A percentile compares a stretch with the other conserved stretches of the same genome.
phyloP scores from a whole-genome alignment of 306 rosid genomes.

The Prunus mongolica region DNA sequence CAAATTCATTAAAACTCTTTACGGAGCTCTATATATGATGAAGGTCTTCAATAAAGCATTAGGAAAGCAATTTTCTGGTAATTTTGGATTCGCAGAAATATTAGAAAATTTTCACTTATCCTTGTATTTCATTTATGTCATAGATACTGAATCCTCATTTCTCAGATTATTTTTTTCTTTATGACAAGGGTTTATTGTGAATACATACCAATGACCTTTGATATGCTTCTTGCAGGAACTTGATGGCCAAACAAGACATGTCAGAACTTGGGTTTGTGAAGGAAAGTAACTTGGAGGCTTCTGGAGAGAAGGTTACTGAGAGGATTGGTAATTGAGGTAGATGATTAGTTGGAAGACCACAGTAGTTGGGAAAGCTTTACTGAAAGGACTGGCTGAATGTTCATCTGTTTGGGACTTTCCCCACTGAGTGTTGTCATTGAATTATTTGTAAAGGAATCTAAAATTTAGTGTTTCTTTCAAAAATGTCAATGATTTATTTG shows the following conservation, averaged over 20 bases:
- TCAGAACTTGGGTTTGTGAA: conserved; percentile 78
- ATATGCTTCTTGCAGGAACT: conserved; percentile 61
- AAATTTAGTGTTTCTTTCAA: neutral
- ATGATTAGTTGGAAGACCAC: neutral
- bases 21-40: neutral
- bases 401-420: neutral
- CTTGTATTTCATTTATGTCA: neutral
- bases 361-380: neutral
- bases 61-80: neutral
- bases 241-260: conserved; percentile 98
- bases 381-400: neutral
- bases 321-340: conserved; percentile 33
- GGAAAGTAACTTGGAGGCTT: conserved; percentile 17
- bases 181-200: neutral
- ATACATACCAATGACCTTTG: neutral
- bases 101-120: neutral
- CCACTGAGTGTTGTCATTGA: neutral
- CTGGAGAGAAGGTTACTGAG: conserved; percentile 21
- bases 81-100: neutral
- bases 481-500: neutral
- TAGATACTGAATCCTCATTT: conserved; percentile 3
- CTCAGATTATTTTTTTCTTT: neutral
- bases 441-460: neutral
- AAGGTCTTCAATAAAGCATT: neutral
- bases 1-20: neutral